Percentiles rank a stretch among this genome's conserved stretches.
Conservation (phyloP, 495 filamentous ascomycete species). For the Cercophora scortea region DNA sequence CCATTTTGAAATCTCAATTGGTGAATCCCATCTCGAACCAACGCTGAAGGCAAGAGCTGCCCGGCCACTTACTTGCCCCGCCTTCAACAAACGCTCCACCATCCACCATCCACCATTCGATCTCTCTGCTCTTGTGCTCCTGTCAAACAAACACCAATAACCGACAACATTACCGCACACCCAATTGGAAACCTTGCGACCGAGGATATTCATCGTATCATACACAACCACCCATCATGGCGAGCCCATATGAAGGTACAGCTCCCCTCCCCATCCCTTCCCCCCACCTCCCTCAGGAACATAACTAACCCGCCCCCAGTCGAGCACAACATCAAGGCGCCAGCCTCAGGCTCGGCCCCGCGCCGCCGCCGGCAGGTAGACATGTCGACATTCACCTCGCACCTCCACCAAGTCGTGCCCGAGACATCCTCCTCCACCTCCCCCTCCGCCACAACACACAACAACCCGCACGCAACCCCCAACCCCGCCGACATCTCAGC, state of each 20-base stretch:
- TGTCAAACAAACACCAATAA: too few relatives aligned
- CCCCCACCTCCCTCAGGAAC: not conserved
- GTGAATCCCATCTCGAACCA: too few relatives aligned
- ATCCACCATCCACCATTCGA: too few relatives aligned
- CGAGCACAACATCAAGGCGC: slow-evolving; percentile 67
- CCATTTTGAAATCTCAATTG: too few relatives aligned
- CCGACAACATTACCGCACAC: too few relatives aligned
- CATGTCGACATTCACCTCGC: slow-evolving; percentile 80
- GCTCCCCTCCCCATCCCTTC: slow-evolving; percentile 6
- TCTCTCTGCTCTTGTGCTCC: too few relatives aligned
- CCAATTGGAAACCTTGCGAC: too few relatives aligned
- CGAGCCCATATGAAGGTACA: slow-evolving; percentile 39
- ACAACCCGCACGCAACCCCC: slow-evolving; percentile 58
- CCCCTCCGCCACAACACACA: slow-evolving; percentile 28
- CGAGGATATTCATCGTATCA: too few relatives aligned
- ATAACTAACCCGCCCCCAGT: slow-evolving; percentile 41
- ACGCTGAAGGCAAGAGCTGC: too few relatives aligned
- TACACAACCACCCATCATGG: slow-evolving; percentile 22
- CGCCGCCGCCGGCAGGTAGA: slow-evolving; percentile 60
- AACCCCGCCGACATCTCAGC: slow-evolving; percentile 67
- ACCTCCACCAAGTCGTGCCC: slow-evolving; percentile 57
- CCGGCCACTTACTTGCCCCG: too few relatives aligned
- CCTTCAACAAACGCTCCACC: too few relatives aligned
- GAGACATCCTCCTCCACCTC: slow-evolving; percentile 12
- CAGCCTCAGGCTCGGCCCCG: slow-evolving; percentile 16